Percentiles rank a stretch among this genome's conserved stretches.
Conservation (phyloP, 306 rosid species). For the Carpinus fangiana region DNA sequence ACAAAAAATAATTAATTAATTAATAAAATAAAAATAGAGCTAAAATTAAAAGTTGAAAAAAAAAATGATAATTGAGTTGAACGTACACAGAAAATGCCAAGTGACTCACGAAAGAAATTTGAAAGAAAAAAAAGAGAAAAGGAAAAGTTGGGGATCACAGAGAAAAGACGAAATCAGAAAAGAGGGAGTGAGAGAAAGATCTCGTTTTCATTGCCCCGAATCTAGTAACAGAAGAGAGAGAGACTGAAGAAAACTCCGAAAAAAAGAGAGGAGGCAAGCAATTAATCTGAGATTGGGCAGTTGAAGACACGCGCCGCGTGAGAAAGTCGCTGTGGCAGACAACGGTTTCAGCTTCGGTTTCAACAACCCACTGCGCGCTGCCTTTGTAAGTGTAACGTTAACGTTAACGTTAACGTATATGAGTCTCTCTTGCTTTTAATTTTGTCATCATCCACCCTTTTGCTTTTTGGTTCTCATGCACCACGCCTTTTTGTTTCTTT, state of each 20-base stretch:
- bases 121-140: not conserved
- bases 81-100: too few species aligned
- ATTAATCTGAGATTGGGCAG: not conserved
- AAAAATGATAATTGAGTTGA: too few species aligned
- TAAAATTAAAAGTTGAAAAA: too few species aligned
- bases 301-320: conserved; percentile 6
- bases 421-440: not conserved
- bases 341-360: conserved; percentile 15
- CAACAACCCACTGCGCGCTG: not conserved
- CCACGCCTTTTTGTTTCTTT: conserved; percentile 20
- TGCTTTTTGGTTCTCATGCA: not conserved
- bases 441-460: not conserved
- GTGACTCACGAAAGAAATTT: too few species aligned
- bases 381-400: not conserved
- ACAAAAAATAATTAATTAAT: too few species aligned
- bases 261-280: not conserved
- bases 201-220: conserved; percentile 20
- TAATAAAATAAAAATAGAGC: too few species aligned
- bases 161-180: not conserved
- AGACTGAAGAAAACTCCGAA: too few species aligned
- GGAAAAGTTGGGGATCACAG: not conserved
- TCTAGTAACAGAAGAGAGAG: conserved; percentile 4
- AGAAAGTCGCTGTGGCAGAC: not conserved
- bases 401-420: not conserved
- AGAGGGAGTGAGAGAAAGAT: conserved; percentile 8